Percentiles rank a stretch among this genome's conserved stretches.
These are phyloP conservation scores for Globisporangium spinosum DNA, from an alignment of 352 stramenopile genomes.

Conservation along the genomic window DNA sequence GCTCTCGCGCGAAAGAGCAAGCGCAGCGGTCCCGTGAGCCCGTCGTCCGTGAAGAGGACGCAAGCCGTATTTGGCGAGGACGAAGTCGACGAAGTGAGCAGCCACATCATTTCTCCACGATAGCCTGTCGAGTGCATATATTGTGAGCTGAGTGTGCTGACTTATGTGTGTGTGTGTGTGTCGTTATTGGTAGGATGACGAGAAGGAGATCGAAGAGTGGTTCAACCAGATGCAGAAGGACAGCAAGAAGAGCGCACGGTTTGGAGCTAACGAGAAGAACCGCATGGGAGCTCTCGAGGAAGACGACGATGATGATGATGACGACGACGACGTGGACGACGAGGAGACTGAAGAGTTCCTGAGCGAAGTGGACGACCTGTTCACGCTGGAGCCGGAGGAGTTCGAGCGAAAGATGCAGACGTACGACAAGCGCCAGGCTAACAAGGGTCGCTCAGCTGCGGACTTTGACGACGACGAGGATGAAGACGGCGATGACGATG, in stretches of 20 bases:
- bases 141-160: background rate
- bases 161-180: background rate
- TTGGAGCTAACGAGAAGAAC: slow-evolving; percentile 25
- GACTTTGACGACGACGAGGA: slow-evolving; percentile 13
- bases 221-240: slow-evolving; percentile 38
- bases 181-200: slow-evolving; percentile 22
- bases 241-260: slow-evolving; percentile 19
- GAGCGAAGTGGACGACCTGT: slow-evolving; percentile 68
- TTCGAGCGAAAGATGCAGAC: slow-evolving; percentile 63
- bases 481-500: slow-evolving; percentile 16
- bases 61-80: slow-evolving; percentile 29
- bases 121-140: background rate
- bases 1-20: slow-evolving; percentile 42
- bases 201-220: slow-evolving; percentile 46
- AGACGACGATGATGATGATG: slow-evolving; percentile 23
- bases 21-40: slow-evolving; percentile 22
- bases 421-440: slow-evolving; percentile 38
- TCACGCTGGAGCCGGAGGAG: slow-evolving; percentile 47
- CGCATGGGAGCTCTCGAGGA: slow-evolving; percentile 26
- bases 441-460: slow-evolving; percentile 14
- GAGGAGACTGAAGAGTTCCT: slow-evolving; percentile 65
- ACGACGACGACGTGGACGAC: slow-evolving; percentile 34
- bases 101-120: background rate
- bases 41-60: slow-evolving; percentile 13
- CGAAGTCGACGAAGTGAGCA: slow-evolving; percentile 23